Base-by-base conservation (phyloP, 2,329 filamentous ascomycete genomes). In the Penicillium sp. region DNA sequence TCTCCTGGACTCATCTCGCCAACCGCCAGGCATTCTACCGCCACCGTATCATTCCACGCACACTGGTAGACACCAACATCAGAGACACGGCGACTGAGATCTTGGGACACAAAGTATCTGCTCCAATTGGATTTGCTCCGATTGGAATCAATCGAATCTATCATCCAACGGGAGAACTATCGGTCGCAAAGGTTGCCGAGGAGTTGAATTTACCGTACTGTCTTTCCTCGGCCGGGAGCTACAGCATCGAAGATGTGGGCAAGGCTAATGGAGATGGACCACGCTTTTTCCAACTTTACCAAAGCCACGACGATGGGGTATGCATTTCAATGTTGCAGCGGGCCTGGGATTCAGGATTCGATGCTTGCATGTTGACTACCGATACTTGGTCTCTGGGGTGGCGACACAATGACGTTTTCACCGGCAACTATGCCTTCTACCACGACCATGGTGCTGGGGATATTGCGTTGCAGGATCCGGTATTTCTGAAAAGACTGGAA, bases 121-220 rank as follows among this genome's bases (percentile, higher is more conserved):
- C 83, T 0, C 85, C 85, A 0, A 82, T 88, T 47, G 84, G 83
- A n/a, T 85, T 88, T 63, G 82, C 85, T 0, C 84, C 85, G 0
- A 81, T 87, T 24, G 85, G 85, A 4, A 87, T 88, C 61, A 87
- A 88, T 73, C 81, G 82, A 57, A 88, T 87, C 61, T 87, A 87
- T 71, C 78, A 87, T 61, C 77, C 79, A 0, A 66, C 71, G 0
- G 85, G 81, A 34, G 86, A 88, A 64, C 66, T 85, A 0, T 78
- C 83, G 0, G 84, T 87, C 1, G 83, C 85, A 9, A 80, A 79
- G 52, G 83, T 84, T 0, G 84, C 84, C 0, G 77, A 77, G n/a
- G 82, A 86, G 59, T 71, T 87, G 2, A 81, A 81, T 19, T 68
- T 88, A 1, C 81, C 82, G 1, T 87, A 87, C 66, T 83, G 78